These are phyloP conservation scores for Stagonosporopsis chrysanthemi DNA, from an alignment of 2,329 filamentous ascomycete genomes.

Conservation along the genomic window DNA sequence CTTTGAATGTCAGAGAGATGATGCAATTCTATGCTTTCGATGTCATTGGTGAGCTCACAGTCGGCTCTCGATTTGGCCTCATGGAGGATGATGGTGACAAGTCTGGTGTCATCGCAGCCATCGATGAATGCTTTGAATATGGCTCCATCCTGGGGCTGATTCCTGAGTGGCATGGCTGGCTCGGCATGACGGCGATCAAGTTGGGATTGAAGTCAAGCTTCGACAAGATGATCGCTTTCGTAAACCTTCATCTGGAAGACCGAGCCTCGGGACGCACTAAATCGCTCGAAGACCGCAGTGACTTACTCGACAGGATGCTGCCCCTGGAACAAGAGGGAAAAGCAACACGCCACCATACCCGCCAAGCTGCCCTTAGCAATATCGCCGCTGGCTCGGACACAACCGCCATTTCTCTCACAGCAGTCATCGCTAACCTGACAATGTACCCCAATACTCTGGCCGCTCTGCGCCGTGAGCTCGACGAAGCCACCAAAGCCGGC, in stretches of 20 bases:
- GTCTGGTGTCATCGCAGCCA: conserved; percentile 4
- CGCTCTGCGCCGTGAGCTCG: conserved; percentile 30
- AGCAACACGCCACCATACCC: conserved; percentile 12
- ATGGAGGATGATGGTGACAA: conserved; percentile 26
- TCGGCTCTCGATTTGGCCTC: conserved; percentile 35
- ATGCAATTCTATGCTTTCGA: conserved; percentile 60
- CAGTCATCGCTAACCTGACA: conserved; percentile 56
- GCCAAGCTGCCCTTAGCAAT: conserved; percentile 32
- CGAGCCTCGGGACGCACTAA: conserved; percentile 16
- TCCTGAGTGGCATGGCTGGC: conserved; percentile 10
- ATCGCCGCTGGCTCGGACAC: conserved; percentile 55
- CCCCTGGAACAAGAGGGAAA: conserved; percentile 21
- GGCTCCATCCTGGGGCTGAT: conserved; percentile 10
- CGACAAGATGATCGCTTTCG: conserved; percentile 1
- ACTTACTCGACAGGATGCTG: conserved; percentile 25
- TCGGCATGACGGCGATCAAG: not conserved
- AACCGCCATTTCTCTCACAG: conserved; percentile 57
- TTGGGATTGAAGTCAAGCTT: not conserved
- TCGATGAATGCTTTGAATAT: conserved; percentile 1
- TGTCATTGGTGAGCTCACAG: conserved; percentile 61
- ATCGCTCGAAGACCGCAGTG: conserved; percentile 11
- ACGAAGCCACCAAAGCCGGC: conserved; percentile 17
- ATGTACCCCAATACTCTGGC: conserved; percentile 40
- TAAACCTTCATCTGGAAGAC: conserved; percentile 2
- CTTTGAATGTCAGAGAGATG: conserved; percentile 54